phyloP scores from a whole-genome alignment of 768 basidiomycete species.

The Panaeolus papilionaceus region DNA sequence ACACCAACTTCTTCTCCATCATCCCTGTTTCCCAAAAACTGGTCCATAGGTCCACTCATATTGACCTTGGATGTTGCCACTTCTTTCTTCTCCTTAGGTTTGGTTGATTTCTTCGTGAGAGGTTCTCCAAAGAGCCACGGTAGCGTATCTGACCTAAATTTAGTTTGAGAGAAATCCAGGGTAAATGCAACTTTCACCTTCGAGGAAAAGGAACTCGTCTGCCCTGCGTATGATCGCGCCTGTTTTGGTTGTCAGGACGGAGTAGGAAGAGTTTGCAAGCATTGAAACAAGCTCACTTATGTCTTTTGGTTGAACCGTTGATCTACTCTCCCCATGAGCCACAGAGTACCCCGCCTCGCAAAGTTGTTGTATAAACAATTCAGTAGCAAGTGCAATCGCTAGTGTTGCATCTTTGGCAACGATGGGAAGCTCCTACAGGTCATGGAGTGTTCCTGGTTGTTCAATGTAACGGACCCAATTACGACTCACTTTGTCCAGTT shows the following conservation, averaged over 20 bases:
- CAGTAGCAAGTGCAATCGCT: constrained; percentile 82
- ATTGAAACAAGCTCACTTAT: constrained; percentile 57
- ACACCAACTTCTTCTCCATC: constrained; percentile 39
- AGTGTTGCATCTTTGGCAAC: constrained; percentile 81
- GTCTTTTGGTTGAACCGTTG: constrained; percentile 81
- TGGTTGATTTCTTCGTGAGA: constrained; percentile 45
- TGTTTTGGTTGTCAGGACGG: constrained; percentile 30
- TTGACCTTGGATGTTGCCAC: not conserved
- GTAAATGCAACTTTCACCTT: constrained; percentile 52
- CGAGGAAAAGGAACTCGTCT: constrained; percentile 81
- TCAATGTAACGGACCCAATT: not conserved
- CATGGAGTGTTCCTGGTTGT: not conserved
- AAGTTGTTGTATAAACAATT: constrained; percentile 85
- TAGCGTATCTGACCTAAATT: constrained; percentile 55
- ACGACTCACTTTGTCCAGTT: constrained; percentile 75
- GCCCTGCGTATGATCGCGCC: constrained; percentile 67
- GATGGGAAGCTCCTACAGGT: constrained; percentile 71
- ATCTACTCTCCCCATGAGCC: constrained; percentile 73
- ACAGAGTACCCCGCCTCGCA: constrained; percentile 73
- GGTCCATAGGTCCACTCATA: constrained; percentile 47
- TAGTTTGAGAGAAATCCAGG: constrained; percentile 7
- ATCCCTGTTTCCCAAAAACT: constrained; percentile 46
- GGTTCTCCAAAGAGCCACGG: constrained; percentile 54
- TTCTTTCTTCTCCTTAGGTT: constrained; percentile 17
- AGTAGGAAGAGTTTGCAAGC: not conserved